Evolutionary conservation across 257 asterid genomes (phyloP).

Genomic region (Haberlea rhodopensis): DNA sequence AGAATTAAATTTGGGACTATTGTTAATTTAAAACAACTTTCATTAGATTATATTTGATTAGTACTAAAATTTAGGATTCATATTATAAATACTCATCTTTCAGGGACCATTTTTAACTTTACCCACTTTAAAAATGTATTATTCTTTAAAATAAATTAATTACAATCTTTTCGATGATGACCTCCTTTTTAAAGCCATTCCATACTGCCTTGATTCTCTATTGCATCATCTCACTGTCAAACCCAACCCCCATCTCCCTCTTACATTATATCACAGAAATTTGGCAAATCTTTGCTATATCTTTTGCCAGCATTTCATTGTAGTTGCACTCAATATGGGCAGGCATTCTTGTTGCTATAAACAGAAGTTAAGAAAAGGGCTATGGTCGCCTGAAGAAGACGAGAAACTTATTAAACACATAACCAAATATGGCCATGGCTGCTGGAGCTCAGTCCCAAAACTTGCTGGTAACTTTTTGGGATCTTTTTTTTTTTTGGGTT

Average conservation of each 20-base stretch:
- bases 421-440: constrained; percentile 79
- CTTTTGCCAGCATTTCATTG: constrained; percentile 31
- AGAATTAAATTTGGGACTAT: too few relatives aligned
- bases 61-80: too few relatives aligned
- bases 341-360: constrained; percentile 92
- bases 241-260: constrained; percentile 12
- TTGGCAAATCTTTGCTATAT: constrained; percentile 3
- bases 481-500: not conserved
- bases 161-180: constrained; percentile 38
- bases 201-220: constrained; percentile 46
- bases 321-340: constrained; percentile 52
- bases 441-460: constrained; percentile 99
- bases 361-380: constrained; percentile 88
- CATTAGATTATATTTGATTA: too few relatives aligned
- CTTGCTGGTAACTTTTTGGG: constrained; percentile 54
- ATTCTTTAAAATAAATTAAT: too few relatives aligned
- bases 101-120: too few relatives aligned
- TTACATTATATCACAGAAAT: constrained; percentile 13
- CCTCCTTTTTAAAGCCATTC: constrained; percentile 49
- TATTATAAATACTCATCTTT: too few relatives aligned
- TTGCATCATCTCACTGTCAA: constrained; percentile 45
- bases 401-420: constrained; percentile 85
- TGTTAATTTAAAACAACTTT: too few relatives aligned
- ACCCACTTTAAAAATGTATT: too few relatives aligned
- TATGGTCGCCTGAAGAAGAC: constrained; percentile 98